These are phyloP conservation scores for Saccharomyces pastorianus DNA, from an alignment of 1,139 yeast genomes.

Conservation along the genomic window DNA sequence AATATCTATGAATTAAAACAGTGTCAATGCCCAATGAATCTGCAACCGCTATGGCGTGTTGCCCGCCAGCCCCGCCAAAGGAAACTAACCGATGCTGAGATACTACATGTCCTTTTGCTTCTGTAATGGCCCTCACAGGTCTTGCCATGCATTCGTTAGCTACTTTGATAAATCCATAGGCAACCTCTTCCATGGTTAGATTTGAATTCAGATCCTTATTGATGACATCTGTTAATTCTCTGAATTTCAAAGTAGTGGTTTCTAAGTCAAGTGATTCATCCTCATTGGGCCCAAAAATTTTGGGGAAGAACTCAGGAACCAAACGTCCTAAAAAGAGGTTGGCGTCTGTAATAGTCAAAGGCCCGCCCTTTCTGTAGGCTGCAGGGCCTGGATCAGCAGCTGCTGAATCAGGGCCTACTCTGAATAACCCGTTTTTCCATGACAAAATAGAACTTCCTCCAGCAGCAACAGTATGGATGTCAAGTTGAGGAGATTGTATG, in stretches of 20 bases:
- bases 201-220: conserved; percentile 33
- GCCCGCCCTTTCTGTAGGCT: conserved; percentile 52
- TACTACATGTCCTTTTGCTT: conserved; percentile 43
- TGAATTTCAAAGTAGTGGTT: conserved; percentile 35
- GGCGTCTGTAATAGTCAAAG: conserved; percentile 53
- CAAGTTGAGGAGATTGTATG: conserved; percentile 50
- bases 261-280: conserved; percentile 43
- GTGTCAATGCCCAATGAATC: conserved; percentile 39
- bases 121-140: conserved; percentile 49
- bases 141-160: conserved; percentile 52
- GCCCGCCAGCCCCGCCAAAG: conserved; percentile 58
- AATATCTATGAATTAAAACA: conserved; percentile 44
- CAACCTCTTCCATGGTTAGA: conserved; percentile 41
- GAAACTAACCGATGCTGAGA: conserved; percentile 43
- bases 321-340: conserved; percentile 46
- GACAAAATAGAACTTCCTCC: conserved; percentile 51
- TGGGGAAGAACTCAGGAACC: conserved; percentile 48
- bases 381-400: conserved; percentile 60
- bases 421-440: conserved; percentile 48
- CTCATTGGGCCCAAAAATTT: conserved; percentile 52
- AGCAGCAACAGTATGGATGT: conserved; percentile 53
- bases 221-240: conserved; percentile 37
- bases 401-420: conserved; percentile 55
- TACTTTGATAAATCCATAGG: conserved; percentile 45
- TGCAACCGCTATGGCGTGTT: conserved; percentile 48